phyloP scores from a whole-genome alignment of 345 rosid species.

The Eucalyptus cladocalyx region DNA sequence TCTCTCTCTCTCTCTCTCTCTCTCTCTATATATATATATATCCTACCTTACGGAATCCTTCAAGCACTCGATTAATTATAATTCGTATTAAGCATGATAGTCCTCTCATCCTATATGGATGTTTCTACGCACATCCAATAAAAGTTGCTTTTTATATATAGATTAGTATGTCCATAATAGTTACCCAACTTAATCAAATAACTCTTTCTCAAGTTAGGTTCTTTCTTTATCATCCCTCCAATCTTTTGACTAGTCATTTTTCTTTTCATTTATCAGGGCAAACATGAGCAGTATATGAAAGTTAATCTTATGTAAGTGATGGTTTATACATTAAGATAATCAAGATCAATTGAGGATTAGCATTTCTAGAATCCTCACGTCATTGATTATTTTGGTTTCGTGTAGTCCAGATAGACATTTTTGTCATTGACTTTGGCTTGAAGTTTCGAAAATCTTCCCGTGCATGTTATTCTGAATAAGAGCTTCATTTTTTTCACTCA shows the following conservation, averaged over 20 bases:
- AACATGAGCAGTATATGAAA: not conserved
- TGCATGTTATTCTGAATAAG: not conserved
- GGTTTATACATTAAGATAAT: not conserved
- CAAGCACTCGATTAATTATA: not conserved
- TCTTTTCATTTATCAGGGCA: not conserved
- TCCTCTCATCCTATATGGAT: not conserved
- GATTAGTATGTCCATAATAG: no score
- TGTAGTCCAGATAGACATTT: accelerated
- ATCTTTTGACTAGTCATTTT: not conserved
- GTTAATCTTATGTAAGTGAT: not conserved
- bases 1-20: no score
- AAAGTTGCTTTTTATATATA: not conserved
- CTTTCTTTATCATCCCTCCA: not conserved
- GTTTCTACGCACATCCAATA: not conserved
- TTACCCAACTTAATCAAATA: no score
- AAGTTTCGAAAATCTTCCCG: not conserved
- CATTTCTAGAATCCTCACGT: not conserved
- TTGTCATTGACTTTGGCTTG: not conserved
- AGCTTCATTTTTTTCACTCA: no score
- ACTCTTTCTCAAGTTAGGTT: not conserved
- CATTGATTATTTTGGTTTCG: no score
- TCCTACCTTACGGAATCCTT: no score
- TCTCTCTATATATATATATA: no score
- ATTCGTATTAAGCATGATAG: not conserved
- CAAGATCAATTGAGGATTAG: not conserved